A percentile compares a stretch with the other conserved stretches of the same genome.
phyloP scores from a whole-genome alignment of 2,329 filamentous ascomycete species.

The Cercospora sojina region DNA sequence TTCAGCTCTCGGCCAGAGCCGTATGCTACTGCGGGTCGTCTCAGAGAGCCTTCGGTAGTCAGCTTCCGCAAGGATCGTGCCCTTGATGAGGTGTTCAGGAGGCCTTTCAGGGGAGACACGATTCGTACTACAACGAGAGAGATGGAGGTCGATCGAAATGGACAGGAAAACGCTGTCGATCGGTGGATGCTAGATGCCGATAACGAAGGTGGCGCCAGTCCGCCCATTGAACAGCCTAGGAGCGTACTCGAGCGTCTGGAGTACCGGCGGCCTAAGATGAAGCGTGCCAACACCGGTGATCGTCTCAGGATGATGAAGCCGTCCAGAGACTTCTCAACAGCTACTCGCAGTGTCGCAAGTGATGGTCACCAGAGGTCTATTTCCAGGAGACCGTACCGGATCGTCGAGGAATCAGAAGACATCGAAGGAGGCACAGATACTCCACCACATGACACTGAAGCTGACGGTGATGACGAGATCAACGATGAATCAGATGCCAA shows the following conservation, averaged over 20 bases:
- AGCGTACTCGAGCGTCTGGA: conserved; percentile 60
- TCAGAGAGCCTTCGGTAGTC: conserved; percentile 78
- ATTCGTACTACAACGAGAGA: conserved; percentile 54
- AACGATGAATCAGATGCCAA: conserved; percentile 60
- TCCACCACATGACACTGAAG: conserved; percentile 66
- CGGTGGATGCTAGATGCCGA: conserved; percentile 81
- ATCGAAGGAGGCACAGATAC: conserved; percentile 43
- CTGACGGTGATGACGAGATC: conserved; percentile 86
- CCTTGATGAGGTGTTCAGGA: conserved; percentile 84
- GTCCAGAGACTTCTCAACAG: conserved; percentile 51
- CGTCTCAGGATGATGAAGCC: conserved; percentile 29
- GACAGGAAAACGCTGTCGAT: conserved; percentile 77
- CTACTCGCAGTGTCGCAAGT: conserved; percentile 55
- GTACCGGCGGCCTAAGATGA: conserved; percentile 52
- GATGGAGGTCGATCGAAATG: conserved; percentile 57
- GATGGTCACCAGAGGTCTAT: conserved; percentile 52
- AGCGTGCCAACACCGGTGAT: conserved; percentile 50
- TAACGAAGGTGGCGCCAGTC: conserved; percentile 53
- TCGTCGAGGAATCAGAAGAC: conserved; percentile 48
- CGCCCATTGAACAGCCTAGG: conserved; percentile 61
- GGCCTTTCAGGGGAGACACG: conserved; percentile 61
- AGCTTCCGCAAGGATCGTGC: conserved; percentile 88
- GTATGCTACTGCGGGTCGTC: conserved; percentile 63
- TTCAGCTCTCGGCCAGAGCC: conserved; percentile 49
- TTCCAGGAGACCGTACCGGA: conserved; percentile 42